Evolutionary conservation across 768 basidiomycete species (phyloP).

Genomic region (Agaricus sinodeliciosus): DNA sequence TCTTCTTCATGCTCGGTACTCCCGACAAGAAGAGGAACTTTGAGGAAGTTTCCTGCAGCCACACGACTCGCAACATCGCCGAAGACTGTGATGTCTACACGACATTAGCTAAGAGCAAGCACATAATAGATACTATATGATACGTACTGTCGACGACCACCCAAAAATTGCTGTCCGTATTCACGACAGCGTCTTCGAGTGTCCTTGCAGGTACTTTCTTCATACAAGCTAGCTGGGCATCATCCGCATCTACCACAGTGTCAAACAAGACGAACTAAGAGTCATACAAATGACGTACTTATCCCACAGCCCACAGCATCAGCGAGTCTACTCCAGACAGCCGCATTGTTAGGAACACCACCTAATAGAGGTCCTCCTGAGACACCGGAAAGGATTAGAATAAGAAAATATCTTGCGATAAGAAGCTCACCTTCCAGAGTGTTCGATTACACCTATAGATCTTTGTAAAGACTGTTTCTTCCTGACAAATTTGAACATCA

Average conservation of each 20-base stretch:
- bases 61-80: constrained; percentile 20
- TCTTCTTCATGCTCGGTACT: constrained; percentile 28
- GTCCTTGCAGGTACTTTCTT: constrained; percentile 22
- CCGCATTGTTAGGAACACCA: constrained; percentile 15
- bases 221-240: constrained; percentile 30
- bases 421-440: constrained; percentile 27
- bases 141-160: constrained; percentile 26
- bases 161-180: constrained; percentile 20
- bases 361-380: constrained; percentile 9
- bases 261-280: neutral
- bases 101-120: neutral
- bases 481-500: neutral
- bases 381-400: constrained; percentile 8
- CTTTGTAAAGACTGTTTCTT: neutral
- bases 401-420: neutral
- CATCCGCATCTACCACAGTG: constrained; percentile 12
- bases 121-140: neutral
- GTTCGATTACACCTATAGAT: constrained; percentile 24
- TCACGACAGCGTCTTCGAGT: constrained; percentile 26
- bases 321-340: constrained; percentile 26
- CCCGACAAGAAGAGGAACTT: constrained; percentile 24
- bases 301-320: constrained; percentile 25
- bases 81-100: constrained; percentile 28
- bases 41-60: constrained; percentile 23
- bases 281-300: constrained; percentile 16